These are phyloP conservation scores for Tylopilus intermedius DNA, from an alignment of 768 basidiomycete species.

Conservation along the genomic window DNA sequence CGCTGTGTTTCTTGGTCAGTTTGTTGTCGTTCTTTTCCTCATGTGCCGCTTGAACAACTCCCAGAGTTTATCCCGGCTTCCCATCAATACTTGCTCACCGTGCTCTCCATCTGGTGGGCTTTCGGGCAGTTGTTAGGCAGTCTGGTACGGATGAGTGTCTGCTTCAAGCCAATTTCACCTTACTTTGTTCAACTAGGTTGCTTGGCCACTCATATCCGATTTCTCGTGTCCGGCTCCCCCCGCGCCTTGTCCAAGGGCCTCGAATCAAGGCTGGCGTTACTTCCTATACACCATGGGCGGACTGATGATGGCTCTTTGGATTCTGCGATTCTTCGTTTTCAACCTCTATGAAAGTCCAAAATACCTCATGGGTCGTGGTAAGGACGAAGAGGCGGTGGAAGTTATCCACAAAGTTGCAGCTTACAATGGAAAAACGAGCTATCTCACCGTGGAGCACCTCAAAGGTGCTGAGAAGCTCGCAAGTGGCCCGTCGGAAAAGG, in stretches of 20 bases:
- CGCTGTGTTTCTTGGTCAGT: conserved; percentile 65
- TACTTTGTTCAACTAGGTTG: conserved; percentile 39
- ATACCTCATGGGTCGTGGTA: conserved; percentile 65
- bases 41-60: background rate
- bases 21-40: background rate
- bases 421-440: conserved; percentile 50
- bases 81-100: conserved; percentile 71
- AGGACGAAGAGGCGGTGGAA: conserved; percentile 56
- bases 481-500: conserved; percentile 6
- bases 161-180: background rate
- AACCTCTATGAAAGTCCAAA: conserved; percentile 65
- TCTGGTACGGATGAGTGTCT: conserved; percentile 26
- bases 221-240: conserved; percentile 50
- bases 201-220: conserved; percentile 70
- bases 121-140: conserved; percentile 65
- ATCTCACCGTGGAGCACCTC: conserved; percentile 50
- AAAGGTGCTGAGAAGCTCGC: conserved; percentile 14
- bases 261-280: conserved; percentile 74
- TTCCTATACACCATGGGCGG: conserved; percentile 72
- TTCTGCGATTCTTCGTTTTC: conserved; percentile 63
- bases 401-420: conserved; percentile 58
- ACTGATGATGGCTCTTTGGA: conserved; percentile 58
- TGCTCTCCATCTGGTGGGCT: conserved; percentile 79
- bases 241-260: conserved; percentile 48
- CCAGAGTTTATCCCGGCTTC: conserved; percentile 65